Evolutionary conservation across 495 filamentous ascomycete genomes (phyloP), one percentile per base, ranked within the genome.

Genomic region (Xylaria curta): DNA sequence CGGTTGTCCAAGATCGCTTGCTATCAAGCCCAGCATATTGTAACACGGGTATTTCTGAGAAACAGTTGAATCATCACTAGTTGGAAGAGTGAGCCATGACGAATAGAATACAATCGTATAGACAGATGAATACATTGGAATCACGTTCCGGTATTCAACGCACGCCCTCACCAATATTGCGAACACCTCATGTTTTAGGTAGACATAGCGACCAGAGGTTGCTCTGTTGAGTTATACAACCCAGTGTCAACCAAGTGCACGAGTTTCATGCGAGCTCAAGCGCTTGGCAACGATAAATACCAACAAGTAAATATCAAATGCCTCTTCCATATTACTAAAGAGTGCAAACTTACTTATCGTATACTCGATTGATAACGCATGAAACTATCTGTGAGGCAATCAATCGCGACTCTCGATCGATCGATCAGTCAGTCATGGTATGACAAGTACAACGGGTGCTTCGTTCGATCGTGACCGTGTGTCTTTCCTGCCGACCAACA

Each of bases 81-180:
- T 46, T 36, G n/a, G 33, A 33, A 44, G 60, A 31, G 47, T 17
- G 28, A 24, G 46, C 26, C 54, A 21, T 33, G 12, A 40, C 19
- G 68, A 38, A 64, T 54, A 64, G 24, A 53, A 10, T 64, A 31
- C 47, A 56, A 40, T 42, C 51, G 64, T n/a, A 64, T 42, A 64
- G 60, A 70, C 68, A 42, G 15, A 53, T 28, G 31, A 36, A 64
- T 56, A 63, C n/a, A 63, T 17, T 17, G 31, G 65, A 62, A 46
- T 40, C 58, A 63, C 47, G 46, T 33, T n/a, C 36, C 10, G 3
- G 12, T 13, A 24, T 63, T 4, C 60, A 7, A 7, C 21, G n/a
- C 38, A 42, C 12, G 2, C 4, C 28, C 13, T 42, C 21, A 4
- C n/a, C 12, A 28, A 44, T 26, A 17, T 44, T 8, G n/a, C n/a